Evolutionary conservation across 495 filamentous ascomycete genomes (phyloP), one percentile per base, ranked within the genome.

Genomic region (Penicillium cataractarum): DNA sequence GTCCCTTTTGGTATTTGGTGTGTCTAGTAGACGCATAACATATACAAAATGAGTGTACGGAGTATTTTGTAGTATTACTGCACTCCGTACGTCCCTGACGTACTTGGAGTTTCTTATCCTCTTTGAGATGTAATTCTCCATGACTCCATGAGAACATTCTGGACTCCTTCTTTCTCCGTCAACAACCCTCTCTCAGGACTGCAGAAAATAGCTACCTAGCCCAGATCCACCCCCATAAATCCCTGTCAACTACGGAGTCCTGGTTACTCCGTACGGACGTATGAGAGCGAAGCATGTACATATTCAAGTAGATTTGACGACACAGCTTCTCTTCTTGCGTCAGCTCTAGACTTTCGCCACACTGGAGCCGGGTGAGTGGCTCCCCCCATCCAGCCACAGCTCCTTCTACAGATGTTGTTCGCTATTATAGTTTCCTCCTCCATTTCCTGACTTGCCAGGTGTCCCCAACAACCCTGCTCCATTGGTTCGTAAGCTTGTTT

Each of bases 171-270:
- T 60, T 60, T 42, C 42, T 22, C 37, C 58, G 26, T 61, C 46
- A 6, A 22, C 48, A 5, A 12, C 19, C 40, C 6, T 6, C 35
- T 12, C 35, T 12, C 29, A 12, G 48, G 39, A 59, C 33, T 21
- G 21, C 51, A 54, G 26, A 31, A 39, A 39, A 17, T 7, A 26
- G 21, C 15, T 46, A 6, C 37, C 9, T 48, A 39, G 35, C 39
- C 40, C 21, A 52, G 57, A 39, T 63, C 66, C 66, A 69, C 63
- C 66, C 63, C 62, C 56, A 61, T 65, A 64, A 64, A 44, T 39
- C 26, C 46, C 24, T 50, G 26, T 50, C 26, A n/a, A 50, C 4
- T 39, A 8, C 33, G 10, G 22, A 22, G 19, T 19, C 10, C 6
- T 29, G 21, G n/a, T 17, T 12, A 8, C 7, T 29, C 22, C 46